A percentile compares a stretch with the other conserved stretches of the same genome.
phyloP scores from a whole-genome alignment of 768 basidiomycete genomes.

The Tephrocybe sp. region DNA sequence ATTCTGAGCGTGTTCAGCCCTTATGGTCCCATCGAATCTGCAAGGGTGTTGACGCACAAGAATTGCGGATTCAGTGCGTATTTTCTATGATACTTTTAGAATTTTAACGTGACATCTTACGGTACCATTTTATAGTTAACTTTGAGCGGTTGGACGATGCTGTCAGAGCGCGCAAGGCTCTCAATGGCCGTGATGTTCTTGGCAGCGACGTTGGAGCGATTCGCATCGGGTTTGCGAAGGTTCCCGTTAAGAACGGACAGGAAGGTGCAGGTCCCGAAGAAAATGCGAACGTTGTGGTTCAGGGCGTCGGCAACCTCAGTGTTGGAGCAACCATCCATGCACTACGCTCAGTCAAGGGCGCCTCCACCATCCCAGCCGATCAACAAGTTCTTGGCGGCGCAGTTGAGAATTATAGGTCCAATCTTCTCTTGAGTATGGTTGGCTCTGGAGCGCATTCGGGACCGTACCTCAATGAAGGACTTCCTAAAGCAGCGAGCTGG shows the following conservation, averaged over 20 bases:
- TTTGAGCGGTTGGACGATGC: conserved; percentile 98
- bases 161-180: conserved; percentile 89
- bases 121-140: conserved; percentile 59
- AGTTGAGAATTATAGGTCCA: conserved; percentile 94
- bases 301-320: conserved; percentile 81
- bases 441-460: conserved; percentile 66
- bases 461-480: conserved; percentile 52
- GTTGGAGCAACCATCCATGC: conserved; percentile 89
- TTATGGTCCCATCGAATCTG: conserved; percentile 96
- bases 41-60: conserved; percentile 94
- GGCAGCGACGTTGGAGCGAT: conserved; percentile 97
- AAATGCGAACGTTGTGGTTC: conserved; percentile 60
- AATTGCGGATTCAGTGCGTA: conserved; percentile 86
- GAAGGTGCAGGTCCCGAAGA: conserved; percentile 65
- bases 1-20: conserved; percentile 96
- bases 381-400: conserved; percentile 90
- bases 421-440: conserved; percentile 87
- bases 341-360: conserved; percentile 86
- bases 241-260: conserved; percentile 85
- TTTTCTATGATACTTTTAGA: background rate
- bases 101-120: conserved; percentile 13
- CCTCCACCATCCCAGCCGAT: conserved; percentile 85
- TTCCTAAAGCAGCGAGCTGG: conserved; percentile 65
- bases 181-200: conserved; percentile 94
- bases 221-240: conserved; percentile 94